Base-by-base conservation (phyloP, 2,329 filamentous ascomycete species). In the Pestalotiopsis sp. region DNA sequence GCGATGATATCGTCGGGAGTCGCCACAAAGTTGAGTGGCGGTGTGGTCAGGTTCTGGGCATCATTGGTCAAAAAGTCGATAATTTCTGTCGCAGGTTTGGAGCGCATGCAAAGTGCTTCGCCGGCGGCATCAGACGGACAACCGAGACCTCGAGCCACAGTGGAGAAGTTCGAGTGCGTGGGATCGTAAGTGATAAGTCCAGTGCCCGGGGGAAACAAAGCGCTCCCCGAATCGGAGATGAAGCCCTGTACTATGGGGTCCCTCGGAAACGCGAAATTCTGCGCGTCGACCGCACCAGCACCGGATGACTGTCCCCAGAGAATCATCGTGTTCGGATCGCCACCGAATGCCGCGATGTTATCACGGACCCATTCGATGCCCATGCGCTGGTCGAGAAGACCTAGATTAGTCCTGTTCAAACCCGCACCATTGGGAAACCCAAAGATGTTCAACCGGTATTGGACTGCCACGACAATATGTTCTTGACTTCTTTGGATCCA, bases 321-420 rank as follows among this genome's bases (percentile, higher is more conserved):
- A 0, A 80, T 80, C 70, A 86, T 85, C n/a, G 77, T 76, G 1
- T 75, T 63, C 1, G 81, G 76, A 69, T 86, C 83, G 17, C 87
- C 87, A 20, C 85, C 85, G 70, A 89, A 89, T 0, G 77, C 75
- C 9, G 73, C 80, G 27, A 88, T 84, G 72, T 88, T 87, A 58
- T 82, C 78, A 3, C 78, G 78, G 0, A 86, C 76, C 86, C 86
- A 89, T 74, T 87, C 83, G 0, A 88, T 73, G 0, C 63, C 85
- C 14, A 82, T 72, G 2, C 87, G 81, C 72, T 89, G 87, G 72
- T 90, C 87, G 4, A 83, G 79, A 5, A 89, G 75, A 1, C 85
- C 87, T 2, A 86, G 73, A 69, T 89, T 89, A 61, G 81, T 76
- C 11, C 61, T 76, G 2, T 23, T 45, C 20, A 52, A 31, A 7